Base-by-base conservation (phyloP, 768 basidiomycete genomes). In the Trametes villosa region DNA sequence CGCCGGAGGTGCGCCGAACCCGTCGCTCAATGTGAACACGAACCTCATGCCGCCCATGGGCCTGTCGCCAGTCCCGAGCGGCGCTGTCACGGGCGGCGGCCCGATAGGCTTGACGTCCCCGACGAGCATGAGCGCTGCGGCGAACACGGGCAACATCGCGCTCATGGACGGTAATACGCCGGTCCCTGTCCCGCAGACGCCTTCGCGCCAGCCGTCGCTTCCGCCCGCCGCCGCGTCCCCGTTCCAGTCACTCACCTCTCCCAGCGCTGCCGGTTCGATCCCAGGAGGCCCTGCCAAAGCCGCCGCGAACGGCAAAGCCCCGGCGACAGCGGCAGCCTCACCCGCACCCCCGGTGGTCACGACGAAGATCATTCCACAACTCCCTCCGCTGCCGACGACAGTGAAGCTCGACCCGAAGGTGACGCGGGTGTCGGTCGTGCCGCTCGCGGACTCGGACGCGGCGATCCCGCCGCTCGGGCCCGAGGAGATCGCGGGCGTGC, bases 351-450 rank as follows among this genome's bases (percentile, higher is more conserved):
- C 55, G 22, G 22, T 22, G 44, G 44, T 68, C 26, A 54, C 66
- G 52, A 63, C 70, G 38, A 65, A 63, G 38, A 61, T 66, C 46
- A 59, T 74, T 9, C 70, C 75, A n/a, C 65, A 69, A 46, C 79
- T 79, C 24, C 75, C 81, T n/a, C 76, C 83, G 3, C 74, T 80
- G 9, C 75, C 81, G 15, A 65, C 80, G 8, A 76, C 74, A 50
- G 76, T 79, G 40, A 70, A 72, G 22, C 78, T 86, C 55, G 85
- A 86, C 72, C 82, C 81, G 17, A 75, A 78, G 31, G 80, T 84
- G 49, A 91, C 89, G 9, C 78, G 78, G 20, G 78, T 92, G 42
- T 81, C 84, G 9, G 72, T 82, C 55, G 82, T 94, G 2, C 88
- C 90, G 1, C 78, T 87, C 11, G 71, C 76, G 47, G 79, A 81